Percentiles rank a stretch among this genome's conserved stretches.
These are phyloP conservation scores for Tylopilus subfusipes DNA, from an alignment of 768 basidiomycete species.

Conservation along the genomic window DNA sequence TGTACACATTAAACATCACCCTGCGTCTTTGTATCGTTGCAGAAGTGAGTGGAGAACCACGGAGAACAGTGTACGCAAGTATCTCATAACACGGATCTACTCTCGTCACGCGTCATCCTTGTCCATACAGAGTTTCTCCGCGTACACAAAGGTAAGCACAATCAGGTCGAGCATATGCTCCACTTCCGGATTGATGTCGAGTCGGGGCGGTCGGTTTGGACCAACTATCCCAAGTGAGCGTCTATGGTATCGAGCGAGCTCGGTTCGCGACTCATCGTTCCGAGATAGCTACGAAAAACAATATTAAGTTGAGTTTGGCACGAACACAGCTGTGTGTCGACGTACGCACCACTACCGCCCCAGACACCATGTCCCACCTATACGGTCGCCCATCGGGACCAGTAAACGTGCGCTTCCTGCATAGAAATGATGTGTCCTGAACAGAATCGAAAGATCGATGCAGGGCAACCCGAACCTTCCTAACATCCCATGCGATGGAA, in stretches of 20 bases:
- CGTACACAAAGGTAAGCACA: slow-evolving; percentile 30
- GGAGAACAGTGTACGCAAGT: not conserved
- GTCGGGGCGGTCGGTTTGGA: slow-evolving; percentile 12
- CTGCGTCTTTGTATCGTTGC: not conserved
- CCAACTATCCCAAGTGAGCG: slow-evolving; percentile 21
- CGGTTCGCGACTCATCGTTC: slow-evolving; percentile 10
- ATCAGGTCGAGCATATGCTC: slow-evolving; percentile 27
- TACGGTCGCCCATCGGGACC: slow-evolving; percentile 34
- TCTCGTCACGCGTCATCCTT: slow-evolving; percentile 19
- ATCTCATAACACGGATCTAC: not conserved
- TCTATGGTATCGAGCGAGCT: slow-evolving; percentile 20
- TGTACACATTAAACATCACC: slow-evolving; percentile 8
- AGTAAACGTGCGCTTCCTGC: slow-evolving; percentile 30
- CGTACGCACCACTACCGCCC: slow-evolving; percentile 15
- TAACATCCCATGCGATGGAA: slow-evolving; percentile 19
- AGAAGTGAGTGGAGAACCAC: not conserved
- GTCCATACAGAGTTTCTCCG: slow-evolving; percentile 30
- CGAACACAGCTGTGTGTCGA: not conserved
- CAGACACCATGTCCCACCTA: slow-evolving; percentile 29
- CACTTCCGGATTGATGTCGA: slow-evolving; percentile 19
- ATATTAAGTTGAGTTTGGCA: not conserved
- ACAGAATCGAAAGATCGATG: not conserved
- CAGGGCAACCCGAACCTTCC: slow-evolving; percentile 19
- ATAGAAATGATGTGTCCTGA: not conserved
- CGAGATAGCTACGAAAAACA: slow-evolving; percentile 15